Evolutionary conservation across 2,329 filamentous ascomycete species (phyloP), one percentile per base, ranked within the genome.

Genomic region (Hymenoscyphus occultus): DNA sequence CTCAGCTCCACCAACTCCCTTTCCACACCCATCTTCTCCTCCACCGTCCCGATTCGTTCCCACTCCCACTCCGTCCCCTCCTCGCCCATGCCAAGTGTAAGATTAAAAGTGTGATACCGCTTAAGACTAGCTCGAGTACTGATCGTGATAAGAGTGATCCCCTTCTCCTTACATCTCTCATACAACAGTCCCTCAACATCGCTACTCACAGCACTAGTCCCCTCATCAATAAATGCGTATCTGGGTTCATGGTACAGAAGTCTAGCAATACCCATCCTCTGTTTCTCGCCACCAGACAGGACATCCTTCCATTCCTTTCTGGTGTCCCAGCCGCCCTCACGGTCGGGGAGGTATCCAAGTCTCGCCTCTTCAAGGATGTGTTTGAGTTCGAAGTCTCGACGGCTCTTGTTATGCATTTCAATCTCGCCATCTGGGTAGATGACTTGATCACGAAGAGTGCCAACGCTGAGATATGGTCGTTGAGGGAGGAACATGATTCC

Each of bases 401-500:
- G 88, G 16, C 90, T 87, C 67, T 90, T 89, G 65, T 91, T 88
- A 39, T 87, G 89, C 95, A 99, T 98, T 73, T 99, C 95, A 54
- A 93, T 81, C 75, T 96, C 94, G 6, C 92, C 94, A 72, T 99
- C 93, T 0, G 95, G 95, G 72, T 99, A 99, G 75, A 98, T 97
- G 73, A 99, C 92, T 79, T 99, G 96, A 73, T 99, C 96, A 32
- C 95, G 90, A 10, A 98, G 82, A 1, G 95, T 98, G 42, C 95
- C 95, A 28, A 94, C 90, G 76, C 89, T 94, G 40, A 98, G 85
- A 74, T 98, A 98, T 0, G 94, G 93, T 16, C 94, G 85, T 77
- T 99, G 95, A 0, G 95, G 95, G 12, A 99, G 84, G 79, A 99
- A 98, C 93, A 99, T 98, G 79, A 99, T 96, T 65, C 95, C 95